Evolutionary conservation across 371 early-diverging fungal species (phyloP).

Genomic region (Rhizomucor miehei): DNA sequence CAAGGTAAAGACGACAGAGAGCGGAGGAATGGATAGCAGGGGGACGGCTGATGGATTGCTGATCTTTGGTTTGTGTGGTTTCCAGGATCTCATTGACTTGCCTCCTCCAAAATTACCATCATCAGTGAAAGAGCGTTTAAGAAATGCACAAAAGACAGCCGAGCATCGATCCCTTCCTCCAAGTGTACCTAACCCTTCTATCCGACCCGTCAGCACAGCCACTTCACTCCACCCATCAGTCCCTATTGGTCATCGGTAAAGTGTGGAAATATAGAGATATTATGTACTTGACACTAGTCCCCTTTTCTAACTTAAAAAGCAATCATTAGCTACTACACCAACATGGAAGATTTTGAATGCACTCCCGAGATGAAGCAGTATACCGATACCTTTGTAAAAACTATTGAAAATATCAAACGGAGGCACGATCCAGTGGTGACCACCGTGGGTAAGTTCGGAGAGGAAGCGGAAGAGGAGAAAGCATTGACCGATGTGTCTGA

Average conservation of each 20-base stretch:
- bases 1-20: conserved; percentile 14
- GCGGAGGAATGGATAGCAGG: background rate
- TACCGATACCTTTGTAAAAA: conserved; percentile 79
- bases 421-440: conserved; percentile 95
- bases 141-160: conserved; percentile 10
- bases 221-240: conserved; percentile 17
- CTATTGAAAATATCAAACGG: conserved; percentile 88
- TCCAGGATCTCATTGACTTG: conserved; percentile 70
- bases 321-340: conserved; percentile 65
- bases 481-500: background rate
- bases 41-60: background rate
- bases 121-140: conserved; percentile 25
- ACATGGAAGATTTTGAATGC: conserved; percentile 55
- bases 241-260: conserved; percentile 33
- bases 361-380: conserved; percentile 75
- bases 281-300: too few species aligned
- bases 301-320: too few species aligned
- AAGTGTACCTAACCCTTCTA: conserved; percentile 68
- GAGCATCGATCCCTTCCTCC: conserved; percentile 33
- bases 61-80: conserved; percentile 24
- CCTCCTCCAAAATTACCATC: conserved; percentile 56
- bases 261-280: too few species aligned
- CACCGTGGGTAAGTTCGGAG: conserved; percentile 62
- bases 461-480: background rate
- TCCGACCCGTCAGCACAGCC: conserved; percentile 14